phyloP scores from a whole-genome alignment of 495 filamentous ascomycete species.

The Neurospora sp. region DNA sequence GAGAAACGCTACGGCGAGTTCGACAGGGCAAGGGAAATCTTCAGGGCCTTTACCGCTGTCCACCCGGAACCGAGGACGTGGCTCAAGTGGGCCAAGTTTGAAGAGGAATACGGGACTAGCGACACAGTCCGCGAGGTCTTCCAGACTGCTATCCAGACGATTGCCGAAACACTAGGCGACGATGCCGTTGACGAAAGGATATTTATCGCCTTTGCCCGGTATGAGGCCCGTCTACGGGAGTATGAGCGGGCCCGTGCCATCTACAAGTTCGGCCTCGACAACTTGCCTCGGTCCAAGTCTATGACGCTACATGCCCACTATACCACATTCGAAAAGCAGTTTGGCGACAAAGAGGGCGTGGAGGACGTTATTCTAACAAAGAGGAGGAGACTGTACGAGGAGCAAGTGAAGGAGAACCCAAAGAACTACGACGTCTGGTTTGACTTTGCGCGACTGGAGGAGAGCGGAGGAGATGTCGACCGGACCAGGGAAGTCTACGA shows the following conservation, averaged over 20 bases:
- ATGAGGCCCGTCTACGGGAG: conserved; percentile 88
- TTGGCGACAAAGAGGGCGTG: conserved; percentile 84
- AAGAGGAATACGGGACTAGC: conserved; percentile 86
- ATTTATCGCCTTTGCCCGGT: conserved; percentile 86
- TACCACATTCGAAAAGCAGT: conserved; percentile 97
- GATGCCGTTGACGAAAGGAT: conserved; percentile 95
- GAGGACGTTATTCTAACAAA: conserved; percentile 96
- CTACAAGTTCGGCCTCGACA: conserved; percentile 92
- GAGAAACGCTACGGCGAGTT: conserved; percentile 93
- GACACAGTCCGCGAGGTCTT: conserved; percentile 91
- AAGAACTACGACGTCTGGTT: conserved; percentile 97
- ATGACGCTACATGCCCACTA: conserved; percentile 80
- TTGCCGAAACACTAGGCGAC: conserved; percentile 86
- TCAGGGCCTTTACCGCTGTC: conserved; percentile 82
- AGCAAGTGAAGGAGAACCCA: conserved; percentile 82
- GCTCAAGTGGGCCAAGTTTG: conserved; percentile 98
- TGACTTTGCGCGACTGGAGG: conserved; percentile 86
- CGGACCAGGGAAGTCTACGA: conserved; percentile 89
- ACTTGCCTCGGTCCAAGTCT: conserved; percentile 79
- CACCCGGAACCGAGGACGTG: conserved; percentile 94
- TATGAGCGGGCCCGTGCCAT: conserved; percentile 92
- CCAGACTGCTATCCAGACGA: conserved; percentile 75
- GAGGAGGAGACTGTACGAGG: conserved; percentile 85
- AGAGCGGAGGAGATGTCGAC: conserved; percentile 68
- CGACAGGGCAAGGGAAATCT: conserved; percentile 73